A percentile compares a stretch with the other conserved stretches of the same genome.
Conservation (phyloP, 306 rosid genomes). For the Acacia acuminata region DNA sequence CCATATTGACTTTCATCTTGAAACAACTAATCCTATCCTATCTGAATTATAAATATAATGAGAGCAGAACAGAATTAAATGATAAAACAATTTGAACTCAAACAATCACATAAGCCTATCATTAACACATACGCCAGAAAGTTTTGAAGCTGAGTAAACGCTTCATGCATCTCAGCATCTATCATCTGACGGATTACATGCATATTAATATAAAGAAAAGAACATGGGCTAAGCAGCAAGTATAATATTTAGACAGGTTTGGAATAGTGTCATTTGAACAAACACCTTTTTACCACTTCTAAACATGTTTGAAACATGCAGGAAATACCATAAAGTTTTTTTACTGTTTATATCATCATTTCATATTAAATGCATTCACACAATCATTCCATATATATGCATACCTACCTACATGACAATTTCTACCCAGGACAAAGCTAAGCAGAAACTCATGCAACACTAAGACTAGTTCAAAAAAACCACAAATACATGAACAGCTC, state of each 20-base stretch:
- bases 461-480: neutral
- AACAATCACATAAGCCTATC: no score
- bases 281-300: neutral
- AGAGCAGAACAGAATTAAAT: no score
- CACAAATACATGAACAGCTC: neutral
- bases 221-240: neutral
- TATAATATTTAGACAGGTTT: constrained; percentile 4
- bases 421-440: neutral
- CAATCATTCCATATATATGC: neutral
- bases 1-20: no score
- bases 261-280: neutral
- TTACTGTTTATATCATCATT: neutral
- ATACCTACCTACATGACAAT: neutral
- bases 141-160: no score
- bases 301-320: neutral
- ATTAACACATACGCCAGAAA: no score
- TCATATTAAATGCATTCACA: neutral
- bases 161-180: no score
- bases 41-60: no score
- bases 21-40: no score
- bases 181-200: no score
- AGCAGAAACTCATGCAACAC: neutral
- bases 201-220: no score
- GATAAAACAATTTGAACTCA: no score
- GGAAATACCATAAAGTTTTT: neutral